Base-by-base conservation (phyloP, 306 rosid species). In the Rubus parviflorus region DNA sequence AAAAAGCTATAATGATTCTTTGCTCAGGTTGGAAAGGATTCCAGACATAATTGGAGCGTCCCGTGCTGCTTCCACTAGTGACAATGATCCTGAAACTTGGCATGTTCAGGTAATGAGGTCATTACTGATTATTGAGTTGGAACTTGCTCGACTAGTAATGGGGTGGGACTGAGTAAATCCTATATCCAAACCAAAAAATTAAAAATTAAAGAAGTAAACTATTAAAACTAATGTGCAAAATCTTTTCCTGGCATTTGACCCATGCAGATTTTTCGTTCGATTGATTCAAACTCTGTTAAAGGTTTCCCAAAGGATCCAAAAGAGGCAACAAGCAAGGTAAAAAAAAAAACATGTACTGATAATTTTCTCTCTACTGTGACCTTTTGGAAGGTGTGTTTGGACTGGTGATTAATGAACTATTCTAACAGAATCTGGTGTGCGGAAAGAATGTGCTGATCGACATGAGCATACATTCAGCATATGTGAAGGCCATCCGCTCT, bases 391-490 rank as follows among this genome's bases (percentile, higher is more conserved):
- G 48, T 72, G 73, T 40, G 41, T 72, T 66, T 13, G 17, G 68
- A 76, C 23, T 49, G 72, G 67, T 88, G 37, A 84, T 62, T 69
- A 42, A 37, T 83, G 19, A 70, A 67, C 74, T 85, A 51, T 74
- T 83, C 25, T 73, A 70, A 74, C 96, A 95, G 99, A 92, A 90
- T 82, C 84, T 95, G 9, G 88, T 92, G 74, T 92, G 97, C 70
- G 97, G 99, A 77, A 95, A 95, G 85, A 95, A 95, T 86, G 86
- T 95, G 85, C 82, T 95, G 85, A 95, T 95, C 37, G 99, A 95
- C 90, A 95, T 95, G 99, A 95, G 99, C 87, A 95, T 95, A 86
- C 99, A 95, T 57, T 83, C 96, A 30, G 99, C 99, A 53, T 92
- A 95, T 47, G 94, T 95, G 77, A 90, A 89, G 88, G 97, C 99